phyloP scores from a whole-genome alignment of 2,329 filamentous ascomycete genomes.

The Curvularia eragrostidis region DNA sequence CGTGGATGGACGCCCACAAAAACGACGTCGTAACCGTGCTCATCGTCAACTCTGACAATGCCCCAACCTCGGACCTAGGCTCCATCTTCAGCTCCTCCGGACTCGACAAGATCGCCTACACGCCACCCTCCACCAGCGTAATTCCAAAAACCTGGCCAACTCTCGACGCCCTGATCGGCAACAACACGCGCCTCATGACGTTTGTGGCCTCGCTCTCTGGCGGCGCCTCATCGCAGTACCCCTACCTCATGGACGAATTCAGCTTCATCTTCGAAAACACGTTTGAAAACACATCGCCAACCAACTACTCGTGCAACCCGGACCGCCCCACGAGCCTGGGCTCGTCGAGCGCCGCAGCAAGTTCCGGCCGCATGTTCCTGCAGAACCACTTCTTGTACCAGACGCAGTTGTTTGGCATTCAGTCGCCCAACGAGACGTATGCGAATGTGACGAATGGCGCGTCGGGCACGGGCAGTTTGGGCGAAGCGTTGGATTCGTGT shows the following conservation, averaged over 20 bases:
- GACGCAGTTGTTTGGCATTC: constrained; percentile 52
- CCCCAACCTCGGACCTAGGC: constrained; percentile 62
- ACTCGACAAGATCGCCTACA: constrained; percentile 66
- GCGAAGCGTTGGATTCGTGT: constrained; percentile 48
- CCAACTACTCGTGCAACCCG: constrained; percentile 75
- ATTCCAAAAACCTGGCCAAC: constrained; percentile 71
- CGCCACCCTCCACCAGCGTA: constrained; percentile 48
- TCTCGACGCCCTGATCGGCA: constrained; percentile 70
- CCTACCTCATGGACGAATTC: constrained; percentile 70
- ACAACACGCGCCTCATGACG: constrained; percentile 69
- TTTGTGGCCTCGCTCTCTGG: constrained; percentile 65
- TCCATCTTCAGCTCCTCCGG: constrained; percentile 57
- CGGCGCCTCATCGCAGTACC: constrained; percentile 47
- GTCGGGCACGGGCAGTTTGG: constrained; percentile 62
- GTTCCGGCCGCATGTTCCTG: constrained; percentile 69
- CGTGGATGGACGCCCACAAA: constrained; percentile 72
- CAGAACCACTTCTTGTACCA: constrained; percentile 83
- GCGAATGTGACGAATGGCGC: constrained; percentile 71
- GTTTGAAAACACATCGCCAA: constrained; percentile 67
- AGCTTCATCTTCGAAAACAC: constrained; percentile 74
- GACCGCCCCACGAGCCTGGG: constrained; percentile 66
- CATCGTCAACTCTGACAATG: constrained; percentile 72
- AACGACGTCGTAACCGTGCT: constrained; percentile 79
- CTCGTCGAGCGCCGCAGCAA: constrained; percentile 58
- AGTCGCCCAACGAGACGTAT: constrained; percentile 54